Percentiles rank a stretch among this genome's conserved stretches.
Evolutionary conservation across 2,329 filamentous ascomycete genomes (phyloP).

Genomic region (Verticillium alfalfae): DNA sequence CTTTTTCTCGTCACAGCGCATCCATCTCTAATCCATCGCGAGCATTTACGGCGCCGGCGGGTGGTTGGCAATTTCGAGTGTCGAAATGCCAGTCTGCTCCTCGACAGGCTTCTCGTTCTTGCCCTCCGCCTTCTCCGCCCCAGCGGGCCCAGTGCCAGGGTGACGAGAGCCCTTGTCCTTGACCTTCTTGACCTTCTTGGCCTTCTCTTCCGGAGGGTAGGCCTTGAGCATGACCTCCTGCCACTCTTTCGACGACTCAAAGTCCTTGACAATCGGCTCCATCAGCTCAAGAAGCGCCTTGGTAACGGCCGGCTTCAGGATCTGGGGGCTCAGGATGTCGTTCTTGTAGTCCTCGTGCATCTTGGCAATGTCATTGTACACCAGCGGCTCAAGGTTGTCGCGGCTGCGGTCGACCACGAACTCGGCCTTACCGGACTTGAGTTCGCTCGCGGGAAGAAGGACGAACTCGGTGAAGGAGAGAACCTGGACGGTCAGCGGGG

Average conservation of each 20-base stretch:
- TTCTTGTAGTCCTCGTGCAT: conserved; percentile 75
- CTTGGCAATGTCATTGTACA: conserved; percentile 71
- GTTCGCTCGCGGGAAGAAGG: conserved; percentile 68
- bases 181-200: conserved; percentile 70
- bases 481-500: background rate
- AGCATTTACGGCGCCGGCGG: background rate
- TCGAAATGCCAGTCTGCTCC: background rate
- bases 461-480: conserved; percentile 84
- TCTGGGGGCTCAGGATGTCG: conserved; percentile 79
- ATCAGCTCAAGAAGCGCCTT: conserved; percentile 69
- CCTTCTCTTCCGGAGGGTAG: conserved; percentile 67
- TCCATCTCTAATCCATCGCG: background rate
- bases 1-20: background rate
- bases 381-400: conserved; percentile 64
- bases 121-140: background rate
- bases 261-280: conserved; percentile 71
- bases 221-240: conserved; percentile 68
- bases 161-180: conserved; percentile 70
- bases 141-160: conserved; percentile 34
- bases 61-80: background rate
- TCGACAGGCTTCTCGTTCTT: conserved; percentile 1
- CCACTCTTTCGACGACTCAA: conserved; percentile 69
- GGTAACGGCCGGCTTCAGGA: conserved; percentile 79
- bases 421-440: conserved; percentile 49
- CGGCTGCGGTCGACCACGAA: conserved; percentile 65